Evolutionary conservation across 345 rosid genomes (phyloP).

Genomic region (Excoecaria cochinchinensis): DNA sequence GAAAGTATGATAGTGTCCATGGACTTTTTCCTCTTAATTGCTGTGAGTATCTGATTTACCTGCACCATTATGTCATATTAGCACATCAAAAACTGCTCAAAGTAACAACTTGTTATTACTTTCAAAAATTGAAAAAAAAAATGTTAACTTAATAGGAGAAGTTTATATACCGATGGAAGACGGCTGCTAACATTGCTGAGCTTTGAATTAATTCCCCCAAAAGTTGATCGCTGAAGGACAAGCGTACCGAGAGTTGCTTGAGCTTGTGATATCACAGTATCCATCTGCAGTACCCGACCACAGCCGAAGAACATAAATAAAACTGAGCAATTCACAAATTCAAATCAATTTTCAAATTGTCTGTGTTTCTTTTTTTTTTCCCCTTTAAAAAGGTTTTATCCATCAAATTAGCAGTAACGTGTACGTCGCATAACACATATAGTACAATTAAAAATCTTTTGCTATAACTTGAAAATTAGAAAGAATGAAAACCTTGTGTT

Average conservation of each 20-base stretch:
- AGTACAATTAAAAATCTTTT: background rate
- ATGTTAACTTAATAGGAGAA: background rate
- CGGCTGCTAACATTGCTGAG: slow-evolving; percentile 86
- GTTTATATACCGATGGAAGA: slow-evolving; percentile 69
- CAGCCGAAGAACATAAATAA: slow-evolving; percentile 15
- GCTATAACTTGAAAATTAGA: background rate
- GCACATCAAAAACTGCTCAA: background rate
- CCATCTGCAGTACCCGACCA: slow-evolving; percentile 59
- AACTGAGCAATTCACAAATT: background rate
- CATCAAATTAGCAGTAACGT: background rate
- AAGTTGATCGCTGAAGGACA: slow-evolving; percentile 82
- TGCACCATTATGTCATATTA: slow-evolving; percentile 37
- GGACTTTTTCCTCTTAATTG: slow-evolving; percentile 94
- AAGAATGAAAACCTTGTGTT: background rate
- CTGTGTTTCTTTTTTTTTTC: background rate
- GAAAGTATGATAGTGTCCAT: slow-evolving; percentile 92
- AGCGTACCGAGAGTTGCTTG: slow-evolving; percentile 89
- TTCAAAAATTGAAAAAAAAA: background rate
- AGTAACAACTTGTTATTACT: background rate
- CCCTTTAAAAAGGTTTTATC: no score
- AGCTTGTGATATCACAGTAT: slow-evolving; percentile 92
- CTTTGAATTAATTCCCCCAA: slow-evolving; percentile 94
- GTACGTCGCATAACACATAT: background rate
- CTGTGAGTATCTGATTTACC: slow-evolving; percentile 77
- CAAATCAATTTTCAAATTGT: background rate